Evolutionary conservation across 768 basidiomycete genomes (phyloP).

Genomic region (Suillus hirtellus): DNA sequence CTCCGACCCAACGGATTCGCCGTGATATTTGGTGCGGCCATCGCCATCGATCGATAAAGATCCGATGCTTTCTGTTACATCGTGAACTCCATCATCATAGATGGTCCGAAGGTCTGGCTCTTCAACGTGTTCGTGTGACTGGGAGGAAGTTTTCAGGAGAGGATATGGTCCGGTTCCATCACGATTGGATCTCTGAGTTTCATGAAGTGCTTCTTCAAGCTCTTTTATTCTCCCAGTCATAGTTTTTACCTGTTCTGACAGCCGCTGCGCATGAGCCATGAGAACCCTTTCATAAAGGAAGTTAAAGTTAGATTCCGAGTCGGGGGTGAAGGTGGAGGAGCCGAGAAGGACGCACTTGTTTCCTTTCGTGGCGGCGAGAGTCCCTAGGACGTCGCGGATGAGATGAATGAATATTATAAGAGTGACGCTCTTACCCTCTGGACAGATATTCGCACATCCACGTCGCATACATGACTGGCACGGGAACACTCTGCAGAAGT

Average conservation of each 20-base stretch:
- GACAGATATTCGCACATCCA: conserved; percentile 54
- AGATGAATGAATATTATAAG: conserved; percentile 1
- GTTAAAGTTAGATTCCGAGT: conserved; percentile 10
- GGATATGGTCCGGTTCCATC: conserved; percentile 21
- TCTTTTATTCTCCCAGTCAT: conserved; percentile 45
- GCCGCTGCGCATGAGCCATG: conserved; percentile 48
- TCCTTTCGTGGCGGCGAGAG: conserved; percentile 53
- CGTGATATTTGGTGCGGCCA: conserved; percentile 52
- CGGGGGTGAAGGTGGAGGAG: neutral
- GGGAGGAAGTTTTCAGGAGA: conserved; percentile 15
- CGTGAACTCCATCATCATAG: conserved; percentile 26
- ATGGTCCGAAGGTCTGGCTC: conserved; percentile 18
- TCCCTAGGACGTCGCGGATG: conserved; percentile 33
- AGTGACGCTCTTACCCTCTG: conserved; percentile 39
- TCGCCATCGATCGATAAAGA: conserved; percentile 49
- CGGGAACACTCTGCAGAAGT: conserved; percentile 44
- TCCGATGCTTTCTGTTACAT: conserved; percentile 43
- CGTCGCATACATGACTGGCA: conserved; percentile 57
- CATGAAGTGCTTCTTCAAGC: conserved; percentile 43
- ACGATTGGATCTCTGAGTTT: conserved; percentile 21
- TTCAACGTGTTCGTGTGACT: conserved; percentile 11
- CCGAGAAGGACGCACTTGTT: conserved; percentile 45
- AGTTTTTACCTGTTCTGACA: conserved; percentile 47
- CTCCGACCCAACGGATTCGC: conserved; percentile 51
- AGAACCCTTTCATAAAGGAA: conserved; percentile 40